Percentiles rank a stretch among this genome's conserved stretches.
Conservation (phyloP, 129 eudicot species). For the Escallonia rubra region DNA sequence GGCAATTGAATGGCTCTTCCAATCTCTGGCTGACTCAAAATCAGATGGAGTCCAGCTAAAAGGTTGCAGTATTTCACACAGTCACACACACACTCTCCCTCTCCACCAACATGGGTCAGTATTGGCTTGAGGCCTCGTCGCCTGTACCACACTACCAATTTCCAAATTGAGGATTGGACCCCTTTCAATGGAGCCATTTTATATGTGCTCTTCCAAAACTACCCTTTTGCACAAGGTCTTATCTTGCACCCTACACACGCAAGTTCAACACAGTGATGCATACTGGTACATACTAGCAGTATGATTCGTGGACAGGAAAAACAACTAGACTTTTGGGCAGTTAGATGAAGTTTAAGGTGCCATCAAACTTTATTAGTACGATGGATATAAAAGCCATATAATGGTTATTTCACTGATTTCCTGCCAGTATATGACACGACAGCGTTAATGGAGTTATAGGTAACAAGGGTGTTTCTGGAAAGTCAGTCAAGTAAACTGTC, state of each 20-base stretch:
- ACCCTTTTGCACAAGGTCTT: not conserved
- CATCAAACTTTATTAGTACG: not conserved
- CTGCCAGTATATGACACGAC: not conserved
- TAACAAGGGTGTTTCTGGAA: not conserved
- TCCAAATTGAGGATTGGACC: not conserved
- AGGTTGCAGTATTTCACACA: not conserved
- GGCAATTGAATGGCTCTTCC: not conserved
- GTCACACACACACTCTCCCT: not conserved
- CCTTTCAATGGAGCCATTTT: not conserved
- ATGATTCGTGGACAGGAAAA: not conserved
- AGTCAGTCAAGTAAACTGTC: not conserved
- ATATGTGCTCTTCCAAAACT: not conserved
- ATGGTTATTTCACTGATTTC: not conserved
- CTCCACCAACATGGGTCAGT: not conserved
- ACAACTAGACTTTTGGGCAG: not conserved
- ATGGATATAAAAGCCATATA: not conserved
- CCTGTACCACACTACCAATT: too few species aligned
- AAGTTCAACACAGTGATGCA: not conserved
- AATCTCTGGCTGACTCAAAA: not conserved
- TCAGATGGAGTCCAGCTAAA: not conserved
- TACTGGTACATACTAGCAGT: not conserved
- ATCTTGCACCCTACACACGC: not conserved
- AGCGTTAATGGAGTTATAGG: not conserved
- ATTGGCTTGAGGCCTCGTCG: not conserved
- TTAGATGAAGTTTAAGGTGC: not conserved